Evolutionary conservation across 768 basidiomycete species (phyloP).

Genomic region (Tylopilus felleus): DNA sequence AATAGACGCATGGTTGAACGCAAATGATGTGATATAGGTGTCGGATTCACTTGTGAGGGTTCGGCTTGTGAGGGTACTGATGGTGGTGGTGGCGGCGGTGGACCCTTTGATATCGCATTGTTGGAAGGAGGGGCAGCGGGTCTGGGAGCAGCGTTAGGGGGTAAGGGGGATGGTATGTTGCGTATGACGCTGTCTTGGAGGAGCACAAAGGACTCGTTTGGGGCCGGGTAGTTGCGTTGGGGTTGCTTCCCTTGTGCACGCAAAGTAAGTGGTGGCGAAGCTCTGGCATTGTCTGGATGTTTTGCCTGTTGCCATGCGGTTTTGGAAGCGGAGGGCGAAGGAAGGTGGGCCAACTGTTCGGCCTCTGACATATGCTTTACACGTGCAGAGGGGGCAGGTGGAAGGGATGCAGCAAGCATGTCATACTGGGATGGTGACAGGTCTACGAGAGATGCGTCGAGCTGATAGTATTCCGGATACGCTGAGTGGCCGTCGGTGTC

Average conservation of each 20-base stretch:
- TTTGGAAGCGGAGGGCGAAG: conserved; percentile 51
- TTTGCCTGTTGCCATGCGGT: conserved; percentile 62
- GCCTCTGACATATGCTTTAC: conserved; percentile 37
- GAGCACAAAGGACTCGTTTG: conserved; percentile 89
- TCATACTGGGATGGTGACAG: conserved; percentile 85
- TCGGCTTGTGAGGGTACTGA: conserved; percentile 39
- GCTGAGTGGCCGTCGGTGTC: conserved; percentile 9
- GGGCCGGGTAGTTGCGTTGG: conserved; percentile 50
- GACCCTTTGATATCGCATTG: conserved; percentile 22
- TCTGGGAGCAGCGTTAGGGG: conserved; percentile 43
- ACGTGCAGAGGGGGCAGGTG: conserved; percentile 48
- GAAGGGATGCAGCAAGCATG: conserved; percentile 70
- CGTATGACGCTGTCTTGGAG: conserved; percentile 79
- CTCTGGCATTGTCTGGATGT: conserved; percentile 33
- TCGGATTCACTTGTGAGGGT: conserved; percentile 56
- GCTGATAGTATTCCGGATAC: conserved; percentile 37
- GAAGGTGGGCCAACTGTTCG: conserved; percentile 45
- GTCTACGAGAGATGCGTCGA: conserved; percentile 90
- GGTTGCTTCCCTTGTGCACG: conserved; percentile 61
- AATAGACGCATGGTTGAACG: conserved; percentile 73
- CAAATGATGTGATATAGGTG: conserved; percentile 74
- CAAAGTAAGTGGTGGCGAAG: conserved; percentile 43
- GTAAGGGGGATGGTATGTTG: conserved; percentile 57
- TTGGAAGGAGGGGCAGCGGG: conserved; percentile 39
- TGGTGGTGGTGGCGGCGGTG: conserved; percentile 22